Evolutionary conservation across 2,329 filamentous ascomycete genomes (phyloP).

Genomic region (Leptographium wingfieldii): DNA sequence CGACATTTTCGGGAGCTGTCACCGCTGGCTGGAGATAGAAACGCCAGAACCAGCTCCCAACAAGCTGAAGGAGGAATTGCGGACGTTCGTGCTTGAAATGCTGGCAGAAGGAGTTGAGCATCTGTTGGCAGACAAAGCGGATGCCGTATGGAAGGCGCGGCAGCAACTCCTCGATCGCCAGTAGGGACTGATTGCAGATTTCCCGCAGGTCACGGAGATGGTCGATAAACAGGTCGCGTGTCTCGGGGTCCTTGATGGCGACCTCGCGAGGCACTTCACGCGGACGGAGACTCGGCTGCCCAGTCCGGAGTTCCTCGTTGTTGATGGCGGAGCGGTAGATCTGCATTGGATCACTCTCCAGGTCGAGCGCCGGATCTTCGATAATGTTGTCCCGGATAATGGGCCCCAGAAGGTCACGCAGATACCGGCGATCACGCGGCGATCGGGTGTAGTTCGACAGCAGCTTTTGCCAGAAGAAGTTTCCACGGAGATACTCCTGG

Average conservation of each 20-base stretch:
- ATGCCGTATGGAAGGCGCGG: constrained; percentile 88
- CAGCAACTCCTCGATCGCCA: constrained; percentile 67
- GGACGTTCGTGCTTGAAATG: constrained; percentile 73
- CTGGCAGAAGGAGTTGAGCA: constrained; percentile 62
- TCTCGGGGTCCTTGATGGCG: constrained; percentile 92
- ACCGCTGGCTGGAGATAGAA: constrained; percentile 87
- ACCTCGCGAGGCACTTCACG: constrained; percentile 81
- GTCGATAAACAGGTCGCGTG: constrained; percentile 81
- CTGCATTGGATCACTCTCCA: constrained; percentile 94
- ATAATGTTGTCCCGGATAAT: constrained; percentile 86
- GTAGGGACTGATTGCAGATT: constrained; percentile 83
- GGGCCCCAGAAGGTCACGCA: constrained; percentile 73
- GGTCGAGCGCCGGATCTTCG: constrained; percentile 77
- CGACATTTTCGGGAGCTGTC: constrained; percentile 80
- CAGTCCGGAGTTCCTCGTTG: constrained; percentile 91
- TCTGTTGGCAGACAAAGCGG: constrained; percentile 76
- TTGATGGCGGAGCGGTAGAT: constrained; percentile 94
- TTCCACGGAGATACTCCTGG: constrained; percentile 78
- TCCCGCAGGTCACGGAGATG: constrained; percentile 89
- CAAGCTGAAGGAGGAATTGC: constrained; percentile 66
- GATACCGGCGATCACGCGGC: constrained; percentile 81
- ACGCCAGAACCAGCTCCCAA: constrained; percentile 87
- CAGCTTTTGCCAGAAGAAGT: constrained; percentile 86
- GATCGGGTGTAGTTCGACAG: constrained; percentile 81
- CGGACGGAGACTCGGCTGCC: constrained; percentile 65